Conservation (phyloP, 2,329 filamentous ascomycete genomes). For the Chrysoporthe cubensis region DNA sequence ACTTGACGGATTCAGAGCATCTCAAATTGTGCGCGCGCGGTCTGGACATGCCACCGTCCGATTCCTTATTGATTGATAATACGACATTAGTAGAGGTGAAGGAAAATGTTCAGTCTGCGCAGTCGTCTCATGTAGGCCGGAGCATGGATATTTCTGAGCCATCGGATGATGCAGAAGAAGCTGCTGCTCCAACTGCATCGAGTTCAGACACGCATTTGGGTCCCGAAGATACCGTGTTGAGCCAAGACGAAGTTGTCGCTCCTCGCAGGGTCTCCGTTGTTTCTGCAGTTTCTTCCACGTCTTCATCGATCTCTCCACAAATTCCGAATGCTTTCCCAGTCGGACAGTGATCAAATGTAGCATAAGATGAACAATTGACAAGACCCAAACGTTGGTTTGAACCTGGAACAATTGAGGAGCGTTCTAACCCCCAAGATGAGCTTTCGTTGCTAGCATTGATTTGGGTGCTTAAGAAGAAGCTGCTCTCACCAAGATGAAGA, state of each 20-base stretch:
- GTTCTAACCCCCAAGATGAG: too few species aligned
- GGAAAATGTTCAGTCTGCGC: not conserved
- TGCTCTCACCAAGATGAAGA: too few species aligned
- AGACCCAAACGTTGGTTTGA: too few species aligned
- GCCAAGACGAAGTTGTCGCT: not conserved
- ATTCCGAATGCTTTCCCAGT: not conserved
- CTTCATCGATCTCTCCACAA: not conserved
- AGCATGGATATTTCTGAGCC: not conserved
- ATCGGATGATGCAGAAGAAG: not conserved
- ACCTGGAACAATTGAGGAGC: too few species aligned
- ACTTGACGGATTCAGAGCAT: not conserved
- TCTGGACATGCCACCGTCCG: not conserved
- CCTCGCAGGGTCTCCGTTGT: not conserved
- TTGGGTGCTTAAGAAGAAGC: too few species aligned
- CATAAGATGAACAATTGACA: too few species aligned
- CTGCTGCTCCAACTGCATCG: not conserved
- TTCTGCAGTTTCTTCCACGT: not conserved
- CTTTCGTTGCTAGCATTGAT: too few species aligned
- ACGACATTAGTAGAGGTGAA: not conserved
- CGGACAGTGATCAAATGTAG: not conserved
- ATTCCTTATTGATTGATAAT: not conserved
- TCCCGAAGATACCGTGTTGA: not conserved
- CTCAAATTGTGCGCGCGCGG: not conserved
- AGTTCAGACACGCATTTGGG: not conserved
- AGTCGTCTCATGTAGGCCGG: not conserved